Percentiles rank a stretch among this genome's conserved stretches.
phyloP scores from a whole-genome alignment of 202 grass and related monocot species.

The Zoysia matrella region DNA sequence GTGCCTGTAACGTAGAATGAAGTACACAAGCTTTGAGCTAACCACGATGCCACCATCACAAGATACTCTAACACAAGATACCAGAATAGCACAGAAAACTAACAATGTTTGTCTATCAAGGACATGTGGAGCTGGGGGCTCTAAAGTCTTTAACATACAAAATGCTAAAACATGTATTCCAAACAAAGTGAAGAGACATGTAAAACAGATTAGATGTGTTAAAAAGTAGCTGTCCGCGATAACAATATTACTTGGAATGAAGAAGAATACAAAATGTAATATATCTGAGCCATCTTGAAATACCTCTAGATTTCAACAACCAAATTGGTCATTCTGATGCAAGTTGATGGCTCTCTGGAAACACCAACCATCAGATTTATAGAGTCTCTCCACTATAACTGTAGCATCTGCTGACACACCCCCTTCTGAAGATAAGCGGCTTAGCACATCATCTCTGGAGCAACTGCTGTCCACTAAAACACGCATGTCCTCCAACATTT shows the following conservation, averaged over 20 bases:
- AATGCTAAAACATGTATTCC: not conserved
- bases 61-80: not conserved
- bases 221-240: not conserved
- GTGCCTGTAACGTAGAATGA: not conserved
- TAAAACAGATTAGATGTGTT: not conserved
- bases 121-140: not conserved
- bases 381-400: slow-evolving; percentile 39
- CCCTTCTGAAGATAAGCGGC: slow-evolving; percentile 40
- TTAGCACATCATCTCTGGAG: slow-evolving; percentile 50
- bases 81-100: not conserved
- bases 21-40: not conserved
- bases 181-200: not conserved
- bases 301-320: slow-evolving; percentile 42
- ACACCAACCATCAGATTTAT: slow-evolving; percentile 15
- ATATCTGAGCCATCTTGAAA: slow-evolving; percentile 3
- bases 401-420: slow-evolving; percentile 52
- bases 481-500: slow-evolving; percentile 56
- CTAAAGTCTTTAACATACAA: slow-evolving; percentile 9
- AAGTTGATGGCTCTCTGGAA: slow-evolving; percentile 42
- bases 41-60: not conserved
- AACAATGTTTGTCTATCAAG: not conserved
- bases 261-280: not conserved
- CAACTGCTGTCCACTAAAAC: slow-evolving; percentile 44
- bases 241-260: slow-evolving; percentile 1
- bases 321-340: slow-evolving; percentile 46